Conservation (phyloP, 2,329 filamentous ascomycete genomes). For the Paracoccidioides lutzii region DNA sequence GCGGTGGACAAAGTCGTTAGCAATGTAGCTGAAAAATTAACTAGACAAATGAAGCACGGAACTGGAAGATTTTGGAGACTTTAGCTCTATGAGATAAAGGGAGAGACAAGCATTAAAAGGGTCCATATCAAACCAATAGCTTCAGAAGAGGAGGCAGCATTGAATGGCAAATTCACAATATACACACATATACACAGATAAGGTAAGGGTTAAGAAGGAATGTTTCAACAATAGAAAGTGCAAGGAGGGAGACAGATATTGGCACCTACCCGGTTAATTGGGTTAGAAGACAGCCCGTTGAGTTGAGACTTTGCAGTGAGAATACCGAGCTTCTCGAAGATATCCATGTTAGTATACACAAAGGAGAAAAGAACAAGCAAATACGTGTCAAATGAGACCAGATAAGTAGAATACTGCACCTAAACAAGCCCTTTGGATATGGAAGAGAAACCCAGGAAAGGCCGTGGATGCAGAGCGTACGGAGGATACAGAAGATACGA, state of each 20-base stretch:
- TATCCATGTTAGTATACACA: constrained; percentile 7
- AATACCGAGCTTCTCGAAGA: constrained; percentile 8
- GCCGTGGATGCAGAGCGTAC: constrained; percentile 1
- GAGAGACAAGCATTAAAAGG: background rate
- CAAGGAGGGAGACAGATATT: background rate
- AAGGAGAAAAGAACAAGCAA: background rate
- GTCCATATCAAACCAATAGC: background rate
- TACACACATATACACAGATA: background rate
- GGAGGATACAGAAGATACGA: constrained; percentile 4
- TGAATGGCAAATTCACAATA: background rate
- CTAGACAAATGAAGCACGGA: too few species aligned
- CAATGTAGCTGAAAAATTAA: background rate
- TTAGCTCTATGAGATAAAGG: background rate
- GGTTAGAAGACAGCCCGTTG: background rate
- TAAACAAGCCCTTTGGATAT: constrained; percentile 2
- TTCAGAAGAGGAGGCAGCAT: background rate
- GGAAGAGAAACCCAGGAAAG: constrained; percentile 3
- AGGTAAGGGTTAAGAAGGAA: background rate
- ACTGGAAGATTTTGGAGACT: background rate
- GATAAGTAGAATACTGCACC: background rate
- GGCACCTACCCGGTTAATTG: background rate
- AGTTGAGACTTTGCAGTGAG: constrained; percentile 2
- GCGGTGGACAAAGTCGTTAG: background rate
- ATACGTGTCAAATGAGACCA: background rate
- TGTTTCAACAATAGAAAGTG: too few species aligned